Evolutionary conservation across 2,329 filamentous ascomycete species (phyloP).

Genomic region (Scortechinia acanthostroma): DNA sequence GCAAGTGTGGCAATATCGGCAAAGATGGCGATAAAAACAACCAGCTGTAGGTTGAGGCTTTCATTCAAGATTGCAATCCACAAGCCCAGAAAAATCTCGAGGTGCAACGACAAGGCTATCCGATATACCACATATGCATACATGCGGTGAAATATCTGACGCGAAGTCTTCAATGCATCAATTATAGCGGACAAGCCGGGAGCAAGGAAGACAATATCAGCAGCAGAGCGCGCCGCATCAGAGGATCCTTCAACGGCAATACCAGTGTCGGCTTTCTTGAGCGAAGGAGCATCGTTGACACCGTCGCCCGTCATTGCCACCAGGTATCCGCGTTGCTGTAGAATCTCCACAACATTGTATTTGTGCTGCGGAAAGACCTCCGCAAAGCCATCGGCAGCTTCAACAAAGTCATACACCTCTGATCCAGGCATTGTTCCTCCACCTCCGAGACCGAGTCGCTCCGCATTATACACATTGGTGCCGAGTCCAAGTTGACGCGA

Average conservation of each 20-base stretch:
- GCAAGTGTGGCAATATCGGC: conserved; percentile 86
- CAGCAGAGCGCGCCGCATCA: conserved; percentile 81
- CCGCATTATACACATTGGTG: conserved; percentile 89
- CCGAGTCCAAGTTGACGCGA: conserved; percentile 85
- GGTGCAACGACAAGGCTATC: conserved; percentile 83
- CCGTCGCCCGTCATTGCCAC: conserved; percentile 95
- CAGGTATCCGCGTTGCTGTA: conserved; percentile 86
- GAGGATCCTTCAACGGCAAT: conserved; percentile 90
- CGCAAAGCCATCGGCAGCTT: conserved; percentile 89
- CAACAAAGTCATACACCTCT: conserved; percentile 90
- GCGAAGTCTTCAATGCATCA: conserved; percentile 83
- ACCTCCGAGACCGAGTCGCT: conserved; percentile 82
- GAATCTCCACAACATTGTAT: conserved; percentile 87
- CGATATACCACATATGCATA: conserved; percentile 93
- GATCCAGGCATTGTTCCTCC: conserved; percentile 90
- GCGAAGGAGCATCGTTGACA: conserved; percentile 86
- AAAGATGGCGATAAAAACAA: conserved; percentile 92
- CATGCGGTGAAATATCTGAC: conserved; percentile 95
- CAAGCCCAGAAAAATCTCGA: conserved; percentile 84
- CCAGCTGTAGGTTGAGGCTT: conserved; percentile 76
- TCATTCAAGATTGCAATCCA: conserved; percentile 86
- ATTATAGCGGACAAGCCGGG: conserved; percentile 88
- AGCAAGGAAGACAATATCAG: conserved; percentile 89
- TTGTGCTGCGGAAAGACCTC: conserved; percentile 95
- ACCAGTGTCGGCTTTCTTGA: conserved; percentile 94